Base-by-base conservation (phyloP, 257 asterid genomes). In the Primulina tabacum region DNA sequence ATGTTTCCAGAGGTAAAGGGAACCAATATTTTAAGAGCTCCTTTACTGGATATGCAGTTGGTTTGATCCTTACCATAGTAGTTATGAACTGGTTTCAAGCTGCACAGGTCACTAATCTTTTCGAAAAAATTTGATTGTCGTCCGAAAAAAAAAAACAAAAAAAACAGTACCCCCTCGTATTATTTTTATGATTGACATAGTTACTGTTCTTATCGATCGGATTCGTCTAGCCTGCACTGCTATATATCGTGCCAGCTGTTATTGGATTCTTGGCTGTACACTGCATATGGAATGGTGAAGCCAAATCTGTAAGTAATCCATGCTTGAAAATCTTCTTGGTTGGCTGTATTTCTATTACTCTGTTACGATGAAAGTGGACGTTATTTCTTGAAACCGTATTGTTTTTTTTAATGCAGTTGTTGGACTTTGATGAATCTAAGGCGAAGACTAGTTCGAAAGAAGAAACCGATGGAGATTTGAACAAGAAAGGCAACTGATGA, bases 81-180 rank as follows among this genome's bases (percentile, higher is more conserved):
- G 94, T 90, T 69, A 93, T 93, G 99, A 93, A 90, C 81, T 93
- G 99, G 99, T 93, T 89, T 83, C 96, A 93, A 86, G 97, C 99
- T 73, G 99, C 96, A 70, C 99, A 93, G 86, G 99, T 89, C 64
- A 55, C 83, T 62, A 12, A 29, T 26, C 29, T 56, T 71, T 37
- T 53, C 65, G 18, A 35, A 63, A 7, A 47, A 68, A 73, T 60
- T 35, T 43, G 24, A 34, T 33, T 34, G 4, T 62, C 58, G 8
- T 16, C 55, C 18, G n/a, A n/a, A n/a, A n/a, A n/a, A n/a, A n/a
- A n/a, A n/a, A n/a, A 5, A 50, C 16, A 50, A 3, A 14, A 5
- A 32, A 56, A 21, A 21, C 24, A 52, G 33, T 24, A 12, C 40
- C 30, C 4, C 11, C 17, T 63, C 11, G 14, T 43, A 43, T 17